Conservation (phyloP, 2,329 filamentous ascomycete species). For the Alternaria rosae region DNA sequence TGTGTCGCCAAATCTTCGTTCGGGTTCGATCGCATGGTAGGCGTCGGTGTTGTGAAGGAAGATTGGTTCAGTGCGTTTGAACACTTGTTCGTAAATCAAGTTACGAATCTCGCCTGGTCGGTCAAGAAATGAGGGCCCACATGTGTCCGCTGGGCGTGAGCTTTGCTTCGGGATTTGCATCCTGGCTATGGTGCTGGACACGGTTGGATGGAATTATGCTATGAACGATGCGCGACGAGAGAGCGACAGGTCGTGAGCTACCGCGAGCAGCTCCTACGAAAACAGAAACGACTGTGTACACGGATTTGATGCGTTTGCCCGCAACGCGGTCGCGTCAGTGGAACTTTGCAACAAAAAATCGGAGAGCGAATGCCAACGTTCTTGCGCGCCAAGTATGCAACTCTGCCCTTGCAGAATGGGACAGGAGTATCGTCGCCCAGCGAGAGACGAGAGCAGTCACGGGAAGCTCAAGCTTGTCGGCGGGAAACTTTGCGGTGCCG, state of each 20-base stretch:
- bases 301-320: background rate
- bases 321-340: background rate
- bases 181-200: background rate
- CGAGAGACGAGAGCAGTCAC: background rate
- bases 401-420: background rate
- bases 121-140: background rate
- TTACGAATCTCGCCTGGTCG: slow-evolving; percentile 12
- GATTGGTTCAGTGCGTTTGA: slow-evolving; percentile 10
- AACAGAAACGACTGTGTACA: background rate
- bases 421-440: background rate
- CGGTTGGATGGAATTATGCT: background rate
- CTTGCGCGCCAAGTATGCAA: background rate
- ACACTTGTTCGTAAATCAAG: slow-evolving; percentile 16
- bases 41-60: slow-evolving; percentile 6
- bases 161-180: background rate
- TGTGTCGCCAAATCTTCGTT: background rate
- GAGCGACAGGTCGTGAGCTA: background rate
- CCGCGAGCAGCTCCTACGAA: background rate
- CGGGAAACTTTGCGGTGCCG: rapidly evolving
- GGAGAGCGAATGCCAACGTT: background rate
- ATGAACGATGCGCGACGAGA: background rate
- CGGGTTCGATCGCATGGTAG: background rate
- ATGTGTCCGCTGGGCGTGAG: background rate
- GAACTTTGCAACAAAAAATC: background rate
- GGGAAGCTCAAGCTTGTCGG: background rate